Conservation (phyloP, 148 eudicot genomes). For the Fagopyrum homotropicum region DNA sequence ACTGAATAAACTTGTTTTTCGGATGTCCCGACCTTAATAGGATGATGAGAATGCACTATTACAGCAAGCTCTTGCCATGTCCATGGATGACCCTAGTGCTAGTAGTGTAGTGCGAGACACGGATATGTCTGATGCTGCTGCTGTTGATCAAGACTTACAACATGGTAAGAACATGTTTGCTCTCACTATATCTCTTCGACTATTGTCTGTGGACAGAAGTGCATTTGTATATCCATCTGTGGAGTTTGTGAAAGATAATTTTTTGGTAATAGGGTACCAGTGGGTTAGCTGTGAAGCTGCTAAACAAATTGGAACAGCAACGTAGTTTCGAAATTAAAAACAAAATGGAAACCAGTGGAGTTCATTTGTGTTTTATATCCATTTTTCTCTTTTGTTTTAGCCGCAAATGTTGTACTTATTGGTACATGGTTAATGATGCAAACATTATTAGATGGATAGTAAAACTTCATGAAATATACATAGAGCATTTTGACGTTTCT, state of each 20-base stretch:
- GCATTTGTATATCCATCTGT: not conserved
- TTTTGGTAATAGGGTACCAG: not conserved
- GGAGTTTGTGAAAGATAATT: not conserved
- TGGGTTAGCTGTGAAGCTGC: not conserved
- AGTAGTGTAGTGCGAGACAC: slow-evolving; percentile 47
- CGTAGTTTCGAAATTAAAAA: too few relatives aligned
- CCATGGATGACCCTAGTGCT: slow-evolving; percentile 93
- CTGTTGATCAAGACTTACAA: slow-evolving; percentile 76
- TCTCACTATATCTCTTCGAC: not conserved
- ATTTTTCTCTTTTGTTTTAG: not conserved
- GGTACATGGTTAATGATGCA: not conserved
- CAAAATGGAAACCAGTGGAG: not conserved
- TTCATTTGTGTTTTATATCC: not conserved
- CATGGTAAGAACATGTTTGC: slow-evolving; percentile 46
- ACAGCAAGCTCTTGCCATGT: slow-evolving; percentile 98
- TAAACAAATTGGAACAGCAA: not conserved
- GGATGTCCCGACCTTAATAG: slow-evolving; percentile 28
- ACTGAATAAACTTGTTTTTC: not conserved
- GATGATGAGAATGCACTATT: slow-evolving; percentile 91
- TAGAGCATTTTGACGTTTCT: not conserved
- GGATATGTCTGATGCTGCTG: slow-evolving; percentile 89
- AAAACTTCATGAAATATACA: not conserved
- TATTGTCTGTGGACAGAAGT: not conserved
- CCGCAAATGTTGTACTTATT: not conserved
- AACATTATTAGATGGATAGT: not conserved